A percentile compares a stretch with the other conserved stretches of the same genome.
These are phyloP conservation scores for Suillus americanus DNA, from an alignment of 768 basidiomycete species.

Conservation along the genomic window DNA sequence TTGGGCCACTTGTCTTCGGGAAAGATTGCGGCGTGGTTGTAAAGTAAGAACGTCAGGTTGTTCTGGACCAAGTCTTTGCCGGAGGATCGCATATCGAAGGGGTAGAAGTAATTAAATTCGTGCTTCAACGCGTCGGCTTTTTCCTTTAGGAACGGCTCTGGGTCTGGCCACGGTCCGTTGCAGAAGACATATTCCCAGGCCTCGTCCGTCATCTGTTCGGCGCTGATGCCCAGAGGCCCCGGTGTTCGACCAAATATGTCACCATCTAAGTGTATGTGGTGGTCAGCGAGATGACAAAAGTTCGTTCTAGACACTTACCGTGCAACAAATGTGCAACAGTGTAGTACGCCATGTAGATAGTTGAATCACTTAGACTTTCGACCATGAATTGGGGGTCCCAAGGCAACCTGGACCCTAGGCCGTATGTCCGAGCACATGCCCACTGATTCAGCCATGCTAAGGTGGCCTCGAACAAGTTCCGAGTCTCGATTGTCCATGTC, in stretches of 20 bases:
- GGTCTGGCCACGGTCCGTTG: slow-evolving; percentile 70
- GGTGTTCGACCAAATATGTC: slow-evolving; percentile 76
- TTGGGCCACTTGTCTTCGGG: slow-evolving; percentile 82
- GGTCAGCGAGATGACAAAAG: neutral
- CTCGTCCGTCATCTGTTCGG: slow-evolving; percentile 96
- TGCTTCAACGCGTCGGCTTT: slow-evolving; percentile 84
- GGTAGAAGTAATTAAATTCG: slow-evolving; percentile 96
- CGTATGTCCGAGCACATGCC: slow-evolving; percentile 99
- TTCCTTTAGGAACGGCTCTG: slow-evolving; percentile 65
- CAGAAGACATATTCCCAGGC: slow-evolving; percentile 95
- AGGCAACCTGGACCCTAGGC: slow-evolving; percentile 91
- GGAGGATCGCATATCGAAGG: slow-evolving; percentile 96
- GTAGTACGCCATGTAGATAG: slow-evolving; percentile 98
- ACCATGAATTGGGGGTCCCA: slow-evolving; percentile 98
- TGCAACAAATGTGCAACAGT: slow-evolving; percentile 91
- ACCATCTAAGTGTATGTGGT: slow-evolving; percentile 41
- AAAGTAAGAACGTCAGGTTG: slow-evolving; percentile 90
- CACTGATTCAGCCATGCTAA: slow-evolving; percentile 96
- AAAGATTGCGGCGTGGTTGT: slow-evolving; percentile 96
- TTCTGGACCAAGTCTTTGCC: slow-evolving; percentile 97
- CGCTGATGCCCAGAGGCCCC: slow-evolving; percentile 81
- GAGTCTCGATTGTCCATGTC: slow-evolving; percentile 87
- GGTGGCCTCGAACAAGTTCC: slow-evolving; percentile 88
- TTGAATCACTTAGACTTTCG: slow-evolving; percentile 95
- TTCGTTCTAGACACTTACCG: slow-evolving; percentile 44